phyloP scores from a whole-genome alignment of 2,329 filamentous ascomycete species.

The Pseudogymnoascus sp. region DNA sequence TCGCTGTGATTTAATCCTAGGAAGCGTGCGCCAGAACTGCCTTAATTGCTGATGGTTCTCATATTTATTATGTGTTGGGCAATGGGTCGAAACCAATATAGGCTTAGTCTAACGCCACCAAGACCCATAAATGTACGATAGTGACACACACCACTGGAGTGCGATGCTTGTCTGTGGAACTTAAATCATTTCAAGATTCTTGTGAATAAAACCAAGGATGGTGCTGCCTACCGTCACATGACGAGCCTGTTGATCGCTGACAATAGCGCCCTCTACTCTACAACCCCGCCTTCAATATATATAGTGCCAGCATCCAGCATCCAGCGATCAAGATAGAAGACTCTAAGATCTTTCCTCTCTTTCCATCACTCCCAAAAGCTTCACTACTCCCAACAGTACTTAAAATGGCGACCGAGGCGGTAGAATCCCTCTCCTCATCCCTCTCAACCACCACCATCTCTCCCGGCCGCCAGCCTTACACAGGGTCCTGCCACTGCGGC shows the following conservation, averaged over 20 bases:
- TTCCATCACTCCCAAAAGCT: too few species aligned
- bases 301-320: background rate
- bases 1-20: background rate
- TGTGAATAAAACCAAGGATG: background rate
- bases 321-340: background rate
- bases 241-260: background rate
- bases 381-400: background rate
- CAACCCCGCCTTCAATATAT: background rate
- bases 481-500: slow-evolving; percentile 43
- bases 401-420: background rate
- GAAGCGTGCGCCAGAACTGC: background rate
- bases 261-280: background rate
- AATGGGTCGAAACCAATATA: background rate
- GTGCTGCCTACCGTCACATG: background rate
- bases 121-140: background rate
- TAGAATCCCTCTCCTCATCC: background rate
- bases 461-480: slow-evolving; percentile 23
- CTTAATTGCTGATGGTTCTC: background rate
- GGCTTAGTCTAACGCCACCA: background rate
- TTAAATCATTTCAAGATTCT: background rate
- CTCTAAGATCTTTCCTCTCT: background rate
- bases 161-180: background rate
- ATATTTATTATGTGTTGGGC: background rate
- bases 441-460: background rate
- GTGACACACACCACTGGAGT: background rate